Base-by-base conservation (phyloP, 1,284 basidiomycete species). In the Ganoderma boninense region DNA sequence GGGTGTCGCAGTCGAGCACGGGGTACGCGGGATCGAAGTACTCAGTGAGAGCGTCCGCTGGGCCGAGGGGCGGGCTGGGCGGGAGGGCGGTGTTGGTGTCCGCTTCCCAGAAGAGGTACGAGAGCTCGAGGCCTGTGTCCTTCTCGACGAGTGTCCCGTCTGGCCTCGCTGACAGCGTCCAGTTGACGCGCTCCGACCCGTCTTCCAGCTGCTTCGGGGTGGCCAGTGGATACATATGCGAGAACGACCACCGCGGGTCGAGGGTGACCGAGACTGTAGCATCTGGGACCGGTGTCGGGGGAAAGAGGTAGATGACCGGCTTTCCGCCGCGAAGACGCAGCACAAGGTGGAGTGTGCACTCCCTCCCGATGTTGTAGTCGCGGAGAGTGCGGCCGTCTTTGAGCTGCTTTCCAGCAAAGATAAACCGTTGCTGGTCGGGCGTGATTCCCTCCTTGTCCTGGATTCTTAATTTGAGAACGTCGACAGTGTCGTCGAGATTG, bases 81-180 rank as follows among this genome's bases (percentile, higher is more conserved):
- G 62, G 56, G 20, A 13, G n/a, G 44, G 26, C 1, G 0, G 20
- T 3, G 11, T 43, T 11, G 38, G 56, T 2, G 8, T n/a, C 60
- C 26, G 80, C 80, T 63, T 82, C 82, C 82, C 81, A 82, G 69
- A 75, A 82, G 26, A 82, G 52, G 54, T 65, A 65, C 14, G 64
- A 57, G 3, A 65, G 42, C 16, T 65, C 54, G 54, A 59, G 52
- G 13, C 35, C 1, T 2, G 64, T 57, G 23, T 6, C 16, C 16
- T 26, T 23, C 64, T 65, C 64, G 64, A 59, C 26, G 38, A 65
- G 64, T 10, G 64, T 57, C 6, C 64, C 64, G 29, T 59, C 40
- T 0, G 64, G 64, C 14, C n/a, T 5, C 16, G 64, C 64, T 7
- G 64, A 65, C 2, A 65, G 54, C 7, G 52, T 32, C 64, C 80